A percentile compares a stretch with the other conserved stretches of the same genome.
phyloP scores from a whole-genome alignment of 2,329 filamentous ascomycete species.

The Diplodia corticola region DNA sequence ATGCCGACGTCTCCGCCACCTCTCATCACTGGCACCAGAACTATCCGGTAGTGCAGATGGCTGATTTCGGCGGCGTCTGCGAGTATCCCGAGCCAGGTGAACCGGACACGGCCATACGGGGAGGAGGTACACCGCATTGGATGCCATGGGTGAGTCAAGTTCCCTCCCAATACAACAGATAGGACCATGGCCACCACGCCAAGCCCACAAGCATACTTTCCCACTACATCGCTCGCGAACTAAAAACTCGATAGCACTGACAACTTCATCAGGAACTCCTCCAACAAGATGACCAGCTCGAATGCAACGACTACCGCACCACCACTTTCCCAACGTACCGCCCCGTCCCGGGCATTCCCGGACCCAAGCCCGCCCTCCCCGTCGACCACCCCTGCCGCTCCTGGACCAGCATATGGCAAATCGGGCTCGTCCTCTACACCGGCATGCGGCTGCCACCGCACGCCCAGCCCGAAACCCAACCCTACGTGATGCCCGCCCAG shows the following conservation, averaged over 20 bases:
- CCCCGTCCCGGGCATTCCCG: too few relatives aligned
- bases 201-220: too few relatives aligned
- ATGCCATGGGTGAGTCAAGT: neutral
- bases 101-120: neutral
- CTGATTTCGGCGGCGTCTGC: neutral
- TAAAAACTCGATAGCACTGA: too few relatives aligned
- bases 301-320: neutral
- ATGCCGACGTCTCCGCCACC: neutral
- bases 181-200: too few relatives aligned
- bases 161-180: too few relatives aligned
- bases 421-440: neutral
- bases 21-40: neutral
- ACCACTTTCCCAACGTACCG: neutral
- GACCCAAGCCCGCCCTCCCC: neutral
- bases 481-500: too few relatives aligned
- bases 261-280: neutral
- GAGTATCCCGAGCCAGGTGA: neutral
- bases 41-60: neutral
- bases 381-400: neutral
- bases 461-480: too few relatives aligned
- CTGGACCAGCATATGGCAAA: neutral
- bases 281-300: neutral
- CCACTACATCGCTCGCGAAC: too few relatives aligned
- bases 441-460: too few relatives aligned
- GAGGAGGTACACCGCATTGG: neutral